A percentile compares a stretch with the other conserved stretches of the same genome.
These are phyloP conservation scores for Funneliformis geosporum DNA, from an alignment of 192 early-diverging fungal genomes.

Conservation along the genomic window DNA sequence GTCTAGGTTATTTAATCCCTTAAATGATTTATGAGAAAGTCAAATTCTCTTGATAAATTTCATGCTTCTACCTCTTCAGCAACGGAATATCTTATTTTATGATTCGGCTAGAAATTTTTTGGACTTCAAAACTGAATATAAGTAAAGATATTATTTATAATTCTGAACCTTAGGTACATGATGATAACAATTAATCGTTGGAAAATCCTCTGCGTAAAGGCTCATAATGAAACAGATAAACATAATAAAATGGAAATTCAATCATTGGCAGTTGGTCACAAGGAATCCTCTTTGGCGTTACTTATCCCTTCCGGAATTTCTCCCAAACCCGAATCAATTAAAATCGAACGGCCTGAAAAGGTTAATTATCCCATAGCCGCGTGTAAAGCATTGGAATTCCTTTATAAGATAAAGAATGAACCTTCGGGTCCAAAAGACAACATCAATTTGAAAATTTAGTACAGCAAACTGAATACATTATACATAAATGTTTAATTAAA, in stretches of 20 bases:
- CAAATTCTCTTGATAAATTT: neutral
- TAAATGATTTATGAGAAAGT: neutral
- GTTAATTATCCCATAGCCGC: too few species aligned
- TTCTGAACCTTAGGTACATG: neutral
- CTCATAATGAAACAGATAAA: too few species aligned
- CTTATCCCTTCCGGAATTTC: too few species aligned
- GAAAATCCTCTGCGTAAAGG: neutral
- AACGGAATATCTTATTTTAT: too few species aligned
- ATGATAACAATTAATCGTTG: constrained; percentile 9
- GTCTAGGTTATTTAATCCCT: neutral
- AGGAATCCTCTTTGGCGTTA: too few species aligned
- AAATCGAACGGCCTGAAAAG: too few species aligned
- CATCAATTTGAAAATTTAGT: neutral
- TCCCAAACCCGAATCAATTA: too few species aligned
- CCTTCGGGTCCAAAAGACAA: neutral
- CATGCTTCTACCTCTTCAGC: neutral
- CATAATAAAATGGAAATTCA: too few species aligned
- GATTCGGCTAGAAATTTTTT: too few species aligned
- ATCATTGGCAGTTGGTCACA: too few species aligned
- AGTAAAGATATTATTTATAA: neutral
- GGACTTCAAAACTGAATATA: neutral
- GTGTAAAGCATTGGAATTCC: too few species aligned
- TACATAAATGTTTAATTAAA: neutral
- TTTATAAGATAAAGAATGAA: neutral
- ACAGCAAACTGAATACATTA: neutral